phyloP scores from a whole-genome alignment of 495 filamentous ascomycete species.

The Podospora conica region DNA sequence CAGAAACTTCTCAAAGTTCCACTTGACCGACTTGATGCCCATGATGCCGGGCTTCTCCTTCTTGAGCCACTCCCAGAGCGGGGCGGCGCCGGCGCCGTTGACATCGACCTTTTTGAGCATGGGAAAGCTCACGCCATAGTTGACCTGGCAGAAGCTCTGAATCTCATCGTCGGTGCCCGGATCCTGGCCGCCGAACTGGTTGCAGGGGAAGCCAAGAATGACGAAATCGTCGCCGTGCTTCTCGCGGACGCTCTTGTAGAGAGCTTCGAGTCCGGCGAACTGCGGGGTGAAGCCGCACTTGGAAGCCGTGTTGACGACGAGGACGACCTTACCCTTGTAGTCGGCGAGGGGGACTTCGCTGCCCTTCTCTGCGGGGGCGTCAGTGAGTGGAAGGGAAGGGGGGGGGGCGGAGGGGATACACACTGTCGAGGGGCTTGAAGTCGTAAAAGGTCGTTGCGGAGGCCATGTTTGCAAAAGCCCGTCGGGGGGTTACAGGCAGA shows the following conservation, averaged over 20 bases:
- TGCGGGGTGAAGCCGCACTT: constrained; percentile 99
- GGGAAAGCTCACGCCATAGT: constrained; percentile 94
- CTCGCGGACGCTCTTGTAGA: constrained; percentile 73
- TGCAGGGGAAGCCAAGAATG: constrained; percentile 95
- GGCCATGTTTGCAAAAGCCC: constrained; percentile 60
- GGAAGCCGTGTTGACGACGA: constrained; percentile 96
- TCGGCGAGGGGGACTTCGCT: constrained; percentile 57
- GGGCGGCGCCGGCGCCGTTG: constrained; percentile 76
- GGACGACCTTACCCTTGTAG: constrained; percentile 84
- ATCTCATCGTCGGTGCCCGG: constrained; percentile 86
- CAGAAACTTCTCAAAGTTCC: constrained; percentile 98
- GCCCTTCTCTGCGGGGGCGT: constrained; percentile 60
- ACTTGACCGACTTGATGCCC: constrained; percentile 85
- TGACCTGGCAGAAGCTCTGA: constrained; percentile 83
- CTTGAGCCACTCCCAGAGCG: constrained; percentile 87
- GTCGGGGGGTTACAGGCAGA: neutral
- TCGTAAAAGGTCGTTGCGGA: constrained; percentile 88
- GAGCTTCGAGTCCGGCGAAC: constrained; percentile 80
- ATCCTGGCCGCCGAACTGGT: constrained; percentile 91
- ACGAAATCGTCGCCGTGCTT: constrained; percentile 67
- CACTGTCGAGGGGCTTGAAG: constrained; percentile 80
- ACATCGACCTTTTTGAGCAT: constrained; percentile 88
- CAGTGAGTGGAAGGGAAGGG: neutral
- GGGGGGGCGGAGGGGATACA: constrained; percentile 24
- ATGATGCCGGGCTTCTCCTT: constrained; percentile 71